Conservation (phyloP, 176 grass and related monocot genomes). For the Musa beccarii region DNA sequence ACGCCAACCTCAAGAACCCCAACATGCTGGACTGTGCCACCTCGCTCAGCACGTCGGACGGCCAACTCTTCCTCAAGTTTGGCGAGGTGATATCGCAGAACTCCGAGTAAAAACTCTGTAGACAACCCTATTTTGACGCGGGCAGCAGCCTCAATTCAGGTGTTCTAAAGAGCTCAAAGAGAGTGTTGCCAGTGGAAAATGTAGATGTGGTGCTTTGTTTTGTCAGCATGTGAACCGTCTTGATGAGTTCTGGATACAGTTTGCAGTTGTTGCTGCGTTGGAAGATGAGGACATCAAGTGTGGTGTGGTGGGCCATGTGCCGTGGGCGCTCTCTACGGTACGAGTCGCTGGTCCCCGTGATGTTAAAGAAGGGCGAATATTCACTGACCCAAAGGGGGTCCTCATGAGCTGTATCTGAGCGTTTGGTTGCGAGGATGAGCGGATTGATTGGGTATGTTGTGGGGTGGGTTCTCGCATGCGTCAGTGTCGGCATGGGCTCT, state of each 20-base stretch:
- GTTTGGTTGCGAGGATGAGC: no score
- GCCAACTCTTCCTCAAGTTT: conserved; percentile 87
- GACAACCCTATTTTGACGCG: not conserved
- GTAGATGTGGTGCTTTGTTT: not conserved
- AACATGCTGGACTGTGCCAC: conserved; percentile 27
- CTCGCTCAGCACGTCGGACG: conserved; percentile 57
- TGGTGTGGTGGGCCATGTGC: not conserved
- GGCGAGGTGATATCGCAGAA: conserved; percentile 79
- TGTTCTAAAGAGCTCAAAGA: not conserved
- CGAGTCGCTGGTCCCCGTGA: not conserved
- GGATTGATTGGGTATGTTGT: no score
- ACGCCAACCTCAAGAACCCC: conserved; percentile 45
- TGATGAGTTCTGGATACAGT: no score
- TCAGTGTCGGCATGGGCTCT: no score
- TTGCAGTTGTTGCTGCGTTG: no score
- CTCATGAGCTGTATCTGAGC: no score
- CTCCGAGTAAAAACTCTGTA: conserved; percentile 29
- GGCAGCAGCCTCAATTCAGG: not conserved
- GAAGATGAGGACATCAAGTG: not conserved
- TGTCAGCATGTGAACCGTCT: no score
- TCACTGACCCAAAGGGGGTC: no score
- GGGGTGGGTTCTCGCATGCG: no score
- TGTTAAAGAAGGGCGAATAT: no score
- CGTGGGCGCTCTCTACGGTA: not conserved
- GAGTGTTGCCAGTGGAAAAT: not conserved